Conservation (phyloP, 306 rosid genomes). For the Vicia faba region DNA sequence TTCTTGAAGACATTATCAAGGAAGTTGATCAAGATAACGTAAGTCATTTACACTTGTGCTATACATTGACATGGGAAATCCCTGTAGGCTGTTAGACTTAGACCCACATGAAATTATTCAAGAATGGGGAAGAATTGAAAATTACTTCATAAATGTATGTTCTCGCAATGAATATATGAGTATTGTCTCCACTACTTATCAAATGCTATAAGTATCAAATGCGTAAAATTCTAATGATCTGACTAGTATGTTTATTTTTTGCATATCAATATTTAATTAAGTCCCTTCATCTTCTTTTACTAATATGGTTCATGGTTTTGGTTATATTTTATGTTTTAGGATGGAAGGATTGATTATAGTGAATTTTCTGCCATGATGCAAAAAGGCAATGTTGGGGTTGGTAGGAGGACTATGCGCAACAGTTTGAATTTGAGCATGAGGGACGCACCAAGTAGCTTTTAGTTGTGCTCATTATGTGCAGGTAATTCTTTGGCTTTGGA, state of each 20-base stretch:
- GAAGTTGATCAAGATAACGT: constrained; percentile 99
- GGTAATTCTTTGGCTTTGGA: constrained; percentile 45
- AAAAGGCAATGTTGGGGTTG: constrained; percentile 83
- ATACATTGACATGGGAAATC: constrained; percentile 21
- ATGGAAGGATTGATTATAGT: constrained; percentile 92
- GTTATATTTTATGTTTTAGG: constrained; percentile 50
- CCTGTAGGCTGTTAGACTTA: not conserved
- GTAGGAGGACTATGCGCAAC: constrained; percentile 94
- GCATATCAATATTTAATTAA: constrained; percentile 3
- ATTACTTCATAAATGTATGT: too few relatives aligned
- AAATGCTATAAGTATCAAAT: constrained; percentile 31
- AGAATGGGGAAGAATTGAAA: too few relatives aligned
- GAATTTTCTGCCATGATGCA: constrained; percentile 98
- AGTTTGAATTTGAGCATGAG: constrained; percentile 94
- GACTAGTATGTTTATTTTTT: constrained; percentile 22
- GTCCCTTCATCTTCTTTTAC: constrained; percentile 14
- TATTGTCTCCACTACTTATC: not conserved
- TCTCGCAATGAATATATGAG: not conserved
- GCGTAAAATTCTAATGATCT: constrained; percentile 32
- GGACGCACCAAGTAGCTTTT: constrained; percentile 69
- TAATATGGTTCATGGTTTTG: constrained; percentile 37
- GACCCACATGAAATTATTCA: too few relatives aligned
- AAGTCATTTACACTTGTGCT: constrained; percentile 43
- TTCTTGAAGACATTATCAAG: constrained; percentile 83
- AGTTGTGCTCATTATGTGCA: constrained; percentile 45